Conservation (phyloP, 2,329 filamentous ascomycete genomes). For the Cordyceps fumosorosea region DNA sequence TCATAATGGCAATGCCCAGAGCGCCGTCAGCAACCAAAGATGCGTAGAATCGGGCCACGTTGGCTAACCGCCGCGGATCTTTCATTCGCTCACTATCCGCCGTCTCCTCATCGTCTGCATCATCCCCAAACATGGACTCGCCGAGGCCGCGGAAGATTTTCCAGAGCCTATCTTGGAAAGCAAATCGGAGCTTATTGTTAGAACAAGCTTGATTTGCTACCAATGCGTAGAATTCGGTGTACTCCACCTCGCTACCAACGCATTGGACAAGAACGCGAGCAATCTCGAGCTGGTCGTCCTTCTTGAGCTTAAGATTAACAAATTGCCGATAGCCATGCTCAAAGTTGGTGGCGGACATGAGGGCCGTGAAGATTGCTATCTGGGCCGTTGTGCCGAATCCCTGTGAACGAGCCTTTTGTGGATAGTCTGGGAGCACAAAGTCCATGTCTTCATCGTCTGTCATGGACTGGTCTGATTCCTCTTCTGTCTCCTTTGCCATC, state of each 20-base stretch:
- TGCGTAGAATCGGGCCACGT: conserved; percentile 50
- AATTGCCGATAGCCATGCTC: conserved; percentile 78
- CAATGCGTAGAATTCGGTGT: conserved; percentile 91
- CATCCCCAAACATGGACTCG: conserved; percentile 66
- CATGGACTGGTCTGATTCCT: conserved; percentile 19
- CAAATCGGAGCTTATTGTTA: conserved; percentile 69
- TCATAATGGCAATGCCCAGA: conserved; percentile 45
- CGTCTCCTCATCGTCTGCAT: conserved; percentile 49
- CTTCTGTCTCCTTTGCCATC: conserved; percentile 16
- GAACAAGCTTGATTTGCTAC: conserved; percentile 73
- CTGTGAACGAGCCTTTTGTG: conserved; percentile 67
- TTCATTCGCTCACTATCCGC: conserved; percentile 39
- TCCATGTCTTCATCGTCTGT: conserved; percentile 43
- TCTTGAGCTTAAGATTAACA: conserved; percentile 76
- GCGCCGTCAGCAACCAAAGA: conserved; percentile 40
- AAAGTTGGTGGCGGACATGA: conserved; percentile 79
- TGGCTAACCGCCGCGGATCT: conserved; percentile 45
- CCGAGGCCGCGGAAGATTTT: conserved; percentile 78
- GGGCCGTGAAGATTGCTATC: conserved; percentile 84
- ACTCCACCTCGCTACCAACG: conserved; percentile 70
- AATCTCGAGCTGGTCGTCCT: conserved; percentile 78
- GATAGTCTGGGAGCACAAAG: conserved; percentile 57
- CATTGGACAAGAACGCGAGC: conserved; percentile 84
- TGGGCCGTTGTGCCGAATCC: conserved; percentile 83
- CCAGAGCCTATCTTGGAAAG: conserved; percentile 84